A percentile compares a stretch with the other conserved stretches of the same genome.
Conservation (phyloP, 148 eudicot species). For the Vaccinium myrtillus region DNA sequence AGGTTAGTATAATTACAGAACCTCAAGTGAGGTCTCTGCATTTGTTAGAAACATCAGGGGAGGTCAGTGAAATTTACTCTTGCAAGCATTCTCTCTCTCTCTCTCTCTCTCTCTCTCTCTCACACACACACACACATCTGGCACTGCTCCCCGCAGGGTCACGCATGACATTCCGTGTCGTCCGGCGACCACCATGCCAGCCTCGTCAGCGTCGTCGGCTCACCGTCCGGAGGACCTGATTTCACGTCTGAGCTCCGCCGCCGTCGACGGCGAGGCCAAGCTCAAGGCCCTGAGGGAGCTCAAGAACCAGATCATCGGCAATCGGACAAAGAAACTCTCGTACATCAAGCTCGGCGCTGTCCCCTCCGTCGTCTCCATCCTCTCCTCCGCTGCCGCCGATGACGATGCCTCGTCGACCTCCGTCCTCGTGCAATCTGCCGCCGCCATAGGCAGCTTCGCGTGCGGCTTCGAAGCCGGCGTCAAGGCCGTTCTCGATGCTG, state of each 20-base stretch:
- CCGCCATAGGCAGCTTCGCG: constrained; percentile 84
- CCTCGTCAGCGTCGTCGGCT: constrained; percentile 41
- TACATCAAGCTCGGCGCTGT: constrained; percentile 78
- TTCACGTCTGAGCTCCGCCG: constrained; percentile 43
- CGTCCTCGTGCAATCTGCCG: constrained; percentile 63
- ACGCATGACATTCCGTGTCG: constrained; percentile 31
- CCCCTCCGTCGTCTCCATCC: constrained; percentile 59
- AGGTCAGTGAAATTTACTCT: too few species aligned
- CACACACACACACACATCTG: not conserved
- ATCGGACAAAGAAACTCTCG: constrained; percentile 79
- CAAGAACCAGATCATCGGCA: constrained; percentile 94
- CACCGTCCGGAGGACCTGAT: constrained; percentile 60
- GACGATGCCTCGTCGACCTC: constrained; percentile 18
- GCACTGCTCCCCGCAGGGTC: not conserved
- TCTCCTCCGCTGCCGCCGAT: constrained; percentile 29
- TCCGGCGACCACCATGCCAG: constrained; percentile 50
- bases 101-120: not conserved
- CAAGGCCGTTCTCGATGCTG: constrained; percentile 77
- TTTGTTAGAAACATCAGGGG: too few species aligned
- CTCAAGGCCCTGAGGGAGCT: constrained; percentile 76
- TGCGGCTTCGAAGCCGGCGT: constrained; percentile 93
- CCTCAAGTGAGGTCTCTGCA: too few species aligned
- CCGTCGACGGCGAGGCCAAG: constrained; percentile 42
- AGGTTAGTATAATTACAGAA: too few species aligned
- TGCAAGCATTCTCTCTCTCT: too few species aligned